Conservation (phyloP, 2,329 filamentous ascomycete species). For the Fusarium albidum region DNA sequence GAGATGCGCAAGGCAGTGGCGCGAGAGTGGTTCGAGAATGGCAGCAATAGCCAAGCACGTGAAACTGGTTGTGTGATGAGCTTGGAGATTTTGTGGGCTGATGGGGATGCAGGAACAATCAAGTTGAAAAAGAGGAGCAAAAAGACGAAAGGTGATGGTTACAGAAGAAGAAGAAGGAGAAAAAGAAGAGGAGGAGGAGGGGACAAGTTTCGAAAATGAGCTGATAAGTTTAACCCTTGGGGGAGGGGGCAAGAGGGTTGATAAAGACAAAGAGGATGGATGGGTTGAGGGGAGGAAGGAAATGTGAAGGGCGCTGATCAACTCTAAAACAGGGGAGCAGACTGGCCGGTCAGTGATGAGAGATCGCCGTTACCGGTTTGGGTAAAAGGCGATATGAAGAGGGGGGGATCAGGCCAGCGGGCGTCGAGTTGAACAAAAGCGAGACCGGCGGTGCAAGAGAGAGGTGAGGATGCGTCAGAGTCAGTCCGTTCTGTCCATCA, state of each 20-base stretch:
- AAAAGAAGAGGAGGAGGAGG: constrained; percentile 12
- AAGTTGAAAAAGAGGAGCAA: constrained; percentile 20
- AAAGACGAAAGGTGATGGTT: constrained; percentile 24
- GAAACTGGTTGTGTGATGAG: constrained; percentile 33
- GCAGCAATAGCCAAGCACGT: constrained; percentile 37
- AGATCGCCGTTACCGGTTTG: constrained; percentile 41
- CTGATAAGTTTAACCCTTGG: constrained; percentile 1
- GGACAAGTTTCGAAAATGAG: constrained; percentile 17
- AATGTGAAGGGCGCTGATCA: constrained; percentile 37
- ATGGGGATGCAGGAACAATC: constrained; percentile 13
- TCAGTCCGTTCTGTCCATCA: constrained; percentile 10
- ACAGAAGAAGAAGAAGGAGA: too few relatives aligned
- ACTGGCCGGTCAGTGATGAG: constrained; percentile 33
- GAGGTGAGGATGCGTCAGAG: constrained; percentile 4
- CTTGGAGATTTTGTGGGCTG: constrained; percentile 33
- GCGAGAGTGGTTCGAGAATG: constrained; percentile 42
- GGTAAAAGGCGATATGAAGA: constrained; percentile 30
- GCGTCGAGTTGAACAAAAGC: constrained; percentile 28
- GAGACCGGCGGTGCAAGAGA: constrained; percentile 27
- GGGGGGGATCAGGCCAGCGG: constrained; percentile 27
- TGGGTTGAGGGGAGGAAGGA: constrained; percentile 28
- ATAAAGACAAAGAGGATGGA: constrained; percentile 34
- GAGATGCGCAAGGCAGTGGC: constrained; percentile 34
- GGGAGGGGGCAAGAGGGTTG: constrained; percentile 30
- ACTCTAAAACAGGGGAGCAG: constrained; percentile 40